phyloP scores from a whole-genome alignment of 768 basidiomycete genomes.

The Infundibulicybe gibba region DNA sequence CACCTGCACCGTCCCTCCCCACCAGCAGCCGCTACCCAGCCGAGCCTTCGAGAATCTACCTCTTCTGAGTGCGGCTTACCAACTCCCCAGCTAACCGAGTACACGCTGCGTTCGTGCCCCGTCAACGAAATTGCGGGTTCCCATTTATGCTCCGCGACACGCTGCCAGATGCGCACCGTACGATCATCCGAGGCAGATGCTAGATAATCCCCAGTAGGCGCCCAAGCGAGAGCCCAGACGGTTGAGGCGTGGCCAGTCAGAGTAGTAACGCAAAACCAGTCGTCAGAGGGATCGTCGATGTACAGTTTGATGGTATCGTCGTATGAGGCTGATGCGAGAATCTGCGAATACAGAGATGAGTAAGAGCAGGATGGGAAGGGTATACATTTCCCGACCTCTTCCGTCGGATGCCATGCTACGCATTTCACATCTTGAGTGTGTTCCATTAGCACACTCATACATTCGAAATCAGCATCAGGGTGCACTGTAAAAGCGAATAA shows the following conservation, averaged over 20 bases:
- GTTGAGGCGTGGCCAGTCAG: slow-evolving; percentile 81
- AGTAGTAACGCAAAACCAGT: slow-evolving; percentile 89
- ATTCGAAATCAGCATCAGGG: slow-evolving; percentile 92
- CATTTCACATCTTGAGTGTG: slow-evolving; percentile 96
- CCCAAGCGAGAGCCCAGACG: slow-evolving; percentile 88
- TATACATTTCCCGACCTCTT: slow-evolving; percentile 61
- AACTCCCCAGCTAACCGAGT: slow-evolving; percentile 70
- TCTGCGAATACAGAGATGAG: slow-evolving; percentile 41
- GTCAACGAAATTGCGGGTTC: slow-evolving; percentile 54
- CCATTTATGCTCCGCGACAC: slow-evolving; percentile 59
- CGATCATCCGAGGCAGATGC: slow-evolving; percentile 86
- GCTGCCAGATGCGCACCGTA: slow-evolving; percentile 83
- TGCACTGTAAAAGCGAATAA: slow-evolving; percentile 49
- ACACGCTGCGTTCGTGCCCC: slow-evolving; percentile 75
- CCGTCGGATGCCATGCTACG: slow-evolving; percentile 91
- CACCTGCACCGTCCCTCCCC: slow-evolving; percentile 82
- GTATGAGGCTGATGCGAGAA: slow-evolving; percentile 95
- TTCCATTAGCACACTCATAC: slow-evolving; percentile 93
- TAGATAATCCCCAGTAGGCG: slow-evolving; percentile 74
- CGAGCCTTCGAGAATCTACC: slow-evolving; percentile 36
- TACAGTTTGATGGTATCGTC: slow-evolving; percentile 96
- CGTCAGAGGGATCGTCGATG: slow-evolving; percentile 88
- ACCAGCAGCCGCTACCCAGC: slow-evolving; percentile 83
- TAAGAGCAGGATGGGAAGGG: slow-evolving; percentile 6
- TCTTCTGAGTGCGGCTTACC: slow-evolving; percentile 29